Evolutionary conservation across 2,329 filamentous ascomycete species (phyloP).

Genomic region (Aspergillus spinulosporus): DNA sequence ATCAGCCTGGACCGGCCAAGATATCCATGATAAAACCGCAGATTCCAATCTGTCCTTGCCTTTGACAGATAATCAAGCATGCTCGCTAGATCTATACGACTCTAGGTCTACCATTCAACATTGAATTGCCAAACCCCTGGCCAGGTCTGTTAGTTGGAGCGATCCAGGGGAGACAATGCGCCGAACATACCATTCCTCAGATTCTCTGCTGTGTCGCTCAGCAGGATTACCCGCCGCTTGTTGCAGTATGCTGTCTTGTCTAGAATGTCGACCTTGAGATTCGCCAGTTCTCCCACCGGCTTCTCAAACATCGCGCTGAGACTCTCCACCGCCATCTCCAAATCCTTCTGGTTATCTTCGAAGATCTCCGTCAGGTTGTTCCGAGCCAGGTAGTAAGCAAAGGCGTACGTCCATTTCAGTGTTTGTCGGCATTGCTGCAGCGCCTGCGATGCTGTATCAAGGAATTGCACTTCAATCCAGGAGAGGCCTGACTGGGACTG

Average conservation of each 20-base stretch:
- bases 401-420: conserved; percentile 98
- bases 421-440: conserved; percentile 97
- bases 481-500: conserved; percentile 94
- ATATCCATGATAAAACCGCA: not conserved
- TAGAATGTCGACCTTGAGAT: conserved; percentile 94
- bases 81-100: conserved; percentile 23
- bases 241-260: conserved; percentile 98
- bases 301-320: conserved; percentile 99
- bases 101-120: conserved; percentile 40
- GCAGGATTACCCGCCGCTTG: conserved; percentile 81
- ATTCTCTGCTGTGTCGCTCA: conserved; percentile 91
- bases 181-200: conserved; percentile 72
- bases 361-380: conserved; percentile 98
- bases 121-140: conserved; percentile 50
- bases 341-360: conserved; percentile 96
- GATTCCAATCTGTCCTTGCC: not conserved
- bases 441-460: conserved; percentile 88
- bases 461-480: conserved; percentile 98
- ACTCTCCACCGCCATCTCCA: conserved; percentile 95
- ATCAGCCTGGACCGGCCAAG: conserved; percentile 1
- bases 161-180: not conserved
- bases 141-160: not conserved
- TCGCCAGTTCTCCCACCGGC: conserved; percentile 79
- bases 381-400: conserved; percentile 93
- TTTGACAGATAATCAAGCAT: not conserved